A percentile compares a stretch with the other conserved stretches of the same genome.
Conservation (phyloP, 2,329 filamentous ascomycete genomes). For the Clarireedia hainanense region DNA sequence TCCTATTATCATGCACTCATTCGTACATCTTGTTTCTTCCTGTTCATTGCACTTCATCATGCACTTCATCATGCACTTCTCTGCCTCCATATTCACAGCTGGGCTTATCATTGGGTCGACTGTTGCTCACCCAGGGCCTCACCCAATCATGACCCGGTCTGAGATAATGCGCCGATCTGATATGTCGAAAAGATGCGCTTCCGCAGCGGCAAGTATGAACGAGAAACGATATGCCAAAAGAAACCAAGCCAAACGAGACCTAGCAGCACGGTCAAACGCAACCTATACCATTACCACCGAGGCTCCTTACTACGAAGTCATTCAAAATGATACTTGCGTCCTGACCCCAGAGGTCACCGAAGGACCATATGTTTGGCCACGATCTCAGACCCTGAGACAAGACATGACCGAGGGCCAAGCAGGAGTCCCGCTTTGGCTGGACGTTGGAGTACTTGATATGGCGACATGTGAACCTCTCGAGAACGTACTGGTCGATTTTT, state of each 20-base stretch:
- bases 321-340: constrained; percentile 34
- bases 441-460: constrained; percentile 34
- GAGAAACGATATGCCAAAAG: background rate
- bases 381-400: constrained; percentile 25
- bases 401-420: constrained; percentile 14
- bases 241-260: background rate
- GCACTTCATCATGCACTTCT: too few relatives aligned
- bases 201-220: background rate
- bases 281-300: constrained; percentile 34
- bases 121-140: too few relatives aligned
- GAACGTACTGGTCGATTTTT: constrained; percentile 28
- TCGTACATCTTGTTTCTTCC: too few relatives aligned
- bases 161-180: background rate
- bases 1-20: too few relatives aligned
- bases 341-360: constrained; percentile 44
- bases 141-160: too few relatives aligned
- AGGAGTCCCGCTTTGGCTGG: constrained; percentile 28
- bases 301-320: constrained; percentile 36
- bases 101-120: too few relatives aligned
- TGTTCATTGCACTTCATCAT: too few relatives aligned
- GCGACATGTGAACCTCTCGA: constrained; percentile 33
- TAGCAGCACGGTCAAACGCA: background rate
- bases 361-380: constrained; percentile 39
- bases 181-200: background rate
- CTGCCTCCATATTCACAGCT: too few relatives aligned